Percentiles rank a stretch among this genome's conserved stretches.
phyloP scores from a whole-genome alignment of 352 stramenopile species.

The Phytophthora pluvialis region DNA sequence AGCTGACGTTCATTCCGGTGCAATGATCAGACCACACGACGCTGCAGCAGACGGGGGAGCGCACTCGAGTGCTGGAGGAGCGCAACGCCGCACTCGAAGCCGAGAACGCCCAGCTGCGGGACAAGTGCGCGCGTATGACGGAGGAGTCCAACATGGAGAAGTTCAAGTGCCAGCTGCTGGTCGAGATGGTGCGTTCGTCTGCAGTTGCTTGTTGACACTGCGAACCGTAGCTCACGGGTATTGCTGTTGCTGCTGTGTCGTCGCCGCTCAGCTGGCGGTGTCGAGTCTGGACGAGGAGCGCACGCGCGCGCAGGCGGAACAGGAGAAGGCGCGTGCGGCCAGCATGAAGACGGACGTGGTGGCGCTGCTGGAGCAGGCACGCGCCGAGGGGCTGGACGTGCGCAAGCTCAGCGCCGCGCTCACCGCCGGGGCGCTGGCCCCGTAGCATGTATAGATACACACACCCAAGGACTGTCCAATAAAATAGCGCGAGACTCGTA shows the following conservation, averaged over 20 bases:
- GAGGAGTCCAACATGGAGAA: constrained; percentile 90
- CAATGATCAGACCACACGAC: constrained; percentile 56
- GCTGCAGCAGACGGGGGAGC: constrained; percentile 51
- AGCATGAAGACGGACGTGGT: constrained; percentile 75
- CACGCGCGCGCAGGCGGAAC: constrained; percentile 60
- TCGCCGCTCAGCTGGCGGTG: constrained; percentile 60
- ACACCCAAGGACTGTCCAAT: no score
- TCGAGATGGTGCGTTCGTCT: constrained; percentile 80
- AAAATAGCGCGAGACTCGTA: no score
- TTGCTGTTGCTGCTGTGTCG: background rate
- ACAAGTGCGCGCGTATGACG: constrained; percentile 63
- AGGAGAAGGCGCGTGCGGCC: constrained; percentile 60
- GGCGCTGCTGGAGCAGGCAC: constrained; percentile 71
- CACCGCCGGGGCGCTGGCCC: constrained; percentile 1
- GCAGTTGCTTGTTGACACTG: background rate
- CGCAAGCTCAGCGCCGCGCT: constrained; percentile 55
- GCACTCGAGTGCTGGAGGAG: constrained; percentile 41
- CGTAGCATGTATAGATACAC: constrained; percentile 1
- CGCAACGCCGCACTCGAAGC: constrained; percentile 55
- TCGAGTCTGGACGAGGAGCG: constrained; percentile 86
- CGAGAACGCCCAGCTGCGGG: constrained; percentile 68
- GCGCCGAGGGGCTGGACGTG: constrained; percentile 72
- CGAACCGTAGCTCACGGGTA: background rate
- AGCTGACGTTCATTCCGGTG: constrained; percentile 1
- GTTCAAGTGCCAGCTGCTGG: constrained; percentile 88